Evolutionary conservation across 2,329 filamentous ascomycete species (phyloP).

Genomic region (Pyrenophora teres): DNA sequence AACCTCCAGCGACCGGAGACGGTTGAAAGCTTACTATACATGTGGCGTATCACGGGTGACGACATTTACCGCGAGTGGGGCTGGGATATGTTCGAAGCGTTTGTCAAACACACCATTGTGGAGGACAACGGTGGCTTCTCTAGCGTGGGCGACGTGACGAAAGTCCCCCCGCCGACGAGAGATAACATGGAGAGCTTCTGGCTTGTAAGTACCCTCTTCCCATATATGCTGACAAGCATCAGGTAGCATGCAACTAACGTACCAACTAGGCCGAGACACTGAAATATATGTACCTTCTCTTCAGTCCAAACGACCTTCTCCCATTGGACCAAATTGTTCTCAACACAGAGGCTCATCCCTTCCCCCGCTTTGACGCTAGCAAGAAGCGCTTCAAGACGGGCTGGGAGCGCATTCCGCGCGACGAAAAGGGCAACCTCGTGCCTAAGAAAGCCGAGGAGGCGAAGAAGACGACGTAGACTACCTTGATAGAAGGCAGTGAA

Average conservation of each 20-base stretch:
- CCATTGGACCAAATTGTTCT: slow-evolving; percentile 87
- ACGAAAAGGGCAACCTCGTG: slow-evolving; percentile 38
- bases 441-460: slow-evolving; percentile 17
- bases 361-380: slow-evolving; percentile 84
- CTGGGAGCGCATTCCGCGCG: slow-evolving; percentile 72
- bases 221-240: too few species aligned
- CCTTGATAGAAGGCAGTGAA: too few species aligned
- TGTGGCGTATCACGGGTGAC: slow-evolving; percentile 97
- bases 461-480: background rate
- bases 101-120: slow-evolving; percentile 82
- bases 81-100: slow-evolving; percentile 97
- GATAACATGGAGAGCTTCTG: slow-evolving; percentile 99
- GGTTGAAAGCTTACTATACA: slow-evolving; percentile 94
- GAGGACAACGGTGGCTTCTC: slow-evolving; percentile 80
- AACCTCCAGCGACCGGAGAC: slow-evolving; percentile 96
- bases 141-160: slow-evolving; percentile 75
- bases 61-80: slow-evolving; percentile 91
- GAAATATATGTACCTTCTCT: slow-evolving; percentile 96
- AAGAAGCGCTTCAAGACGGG: slow-evolving; percentile 75
- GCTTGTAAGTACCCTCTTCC: slow-evolving; percentile 67
- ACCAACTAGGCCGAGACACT: slow-evolving; percentile 79
- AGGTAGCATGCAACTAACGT: background rate
- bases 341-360: slow-evolving; percentile 92
- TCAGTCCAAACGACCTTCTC: slow-evolving; percentile 80
- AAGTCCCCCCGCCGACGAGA: slow-evolving; percentile 67